phyloP scores from a whole-genome alignment of 768 basidiomycete genomes.

The Aureoboletus auriporus region DNA sequence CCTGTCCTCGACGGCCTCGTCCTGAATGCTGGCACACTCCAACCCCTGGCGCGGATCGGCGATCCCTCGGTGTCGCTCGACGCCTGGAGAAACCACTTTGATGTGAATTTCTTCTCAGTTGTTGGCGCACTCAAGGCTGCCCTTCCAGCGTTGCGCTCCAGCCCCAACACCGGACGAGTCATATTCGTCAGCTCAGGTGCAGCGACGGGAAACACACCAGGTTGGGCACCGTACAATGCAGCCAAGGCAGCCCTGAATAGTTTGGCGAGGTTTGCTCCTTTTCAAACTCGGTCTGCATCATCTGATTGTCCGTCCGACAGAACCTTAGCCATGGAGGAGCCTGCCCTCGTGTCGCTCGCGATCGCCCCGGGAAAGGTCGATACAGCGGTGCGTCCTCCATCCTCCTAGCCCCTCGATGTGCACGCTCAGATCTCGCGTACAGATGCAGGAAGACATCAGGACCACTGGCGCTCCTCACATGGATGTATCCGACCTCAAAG shows the following conservation, averaged over 20 bases:
- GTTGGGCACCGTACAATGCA: slow-evolving; percentile 83
- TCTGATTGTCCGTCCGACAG: slow-evolving; percentile 34
- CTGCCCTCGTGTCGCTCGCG: slow-evolving; percentile 67
- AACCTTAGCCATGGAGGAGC: slow-evolving; percentile 83
- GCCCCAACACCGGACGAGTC: slow-evolving; percentile 55
- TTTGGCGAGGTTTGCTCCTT: slow-evolving; percentile 55
- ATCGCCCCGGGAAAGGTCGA: slow-evolving; percentile 88
- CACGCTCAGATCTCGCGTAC: slow-evolving; percentile 2
- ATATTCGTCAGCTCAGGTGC: slow-evolving; percentile 87
- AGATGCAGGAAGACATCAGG: slow-evolving; percentile 73
- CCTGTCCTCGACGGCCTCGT: slow-evolving; percentile 67
- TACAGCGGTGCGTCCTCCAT: slow-evolving; percentile 53
- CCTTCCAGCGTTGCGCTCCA: slow-evolving; percentile 66
- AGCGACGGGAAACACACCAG: slow-evolving; percentile 58
- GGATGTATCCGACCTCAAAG: slow-evolving; percentile 48
- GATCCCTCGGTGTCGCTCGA: slow-evolving; percentile 47
- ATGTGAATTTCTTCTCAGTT: slow-evolving; percentile 86
- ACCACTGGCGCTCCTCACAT: slow-evolving; percentile 49
- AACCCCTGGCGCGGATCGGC: slow-evolving; percentile 61
- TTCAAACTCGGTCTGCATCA: background rate
- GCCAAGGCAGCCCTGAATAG: slow-evolving; percentile 90
- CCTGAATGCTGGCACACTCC: slow-evolving; percentile 79
- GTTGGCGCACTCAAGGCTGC: slow-evolving; percentile 63
- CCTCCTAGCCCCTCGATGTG: background rate
- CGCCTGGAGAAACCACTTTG: slow-evolving; percentile 70